Conservation (phyloP, 257 asterid genomes). For the Primulina eburnea region DNA sequence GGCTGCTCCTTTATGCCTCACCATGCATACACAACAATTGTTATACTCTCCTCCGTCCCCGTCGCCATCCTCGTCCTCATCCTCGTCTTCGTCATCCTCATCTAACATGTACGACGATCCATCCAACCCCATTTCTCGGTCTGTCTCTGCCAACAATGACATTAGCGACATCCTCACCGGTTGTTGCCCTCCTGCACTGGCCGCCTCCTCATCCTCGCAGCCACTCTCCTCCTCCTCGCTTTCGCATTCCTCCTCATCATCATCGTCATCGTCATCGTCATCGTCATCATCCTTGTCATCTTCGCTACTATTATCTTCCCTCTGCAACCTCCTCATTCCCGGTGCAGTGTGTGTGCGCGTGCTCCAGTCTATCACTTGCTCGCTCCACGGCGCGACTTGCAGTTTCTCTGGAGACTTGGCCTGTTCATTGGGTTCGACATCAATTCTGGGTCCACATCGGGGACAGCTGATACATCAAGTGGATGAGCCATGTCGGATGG, state of each 20-base stretch:
- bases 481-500: conserved; percentile 19
- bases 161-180: conserved; percentile 70
- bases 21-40: conserved; percentile 77
- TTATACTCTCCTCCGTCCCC: conserved; percentile 26
- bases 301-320: conserved; percentile 13
- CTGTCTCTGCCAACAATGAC: conserved; percentile 71
- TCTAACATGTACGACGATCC: conserved; percentile 46
- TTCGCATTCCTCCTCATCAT: conserved; percentile 9
- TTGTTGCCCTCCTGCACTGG: conserved; percentile 14
- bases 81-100: conserved; percentile 17
- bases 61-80: conserved; percentile 12
- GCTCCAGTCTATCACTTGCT: conserved; percentile 35
- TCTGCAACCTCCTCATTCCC: conserved; percentile 31
- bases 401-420: neutral
- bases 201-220: conserved; percentile 3
- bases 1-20: conserved; percentile 72
- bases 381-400: conserved; percentile 32
- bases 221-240: neutral
- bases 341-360: conserved; percentile 11
- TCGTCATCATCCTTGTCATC: conserved; percentile 18
- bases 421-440: neutral
- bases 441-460: neutral
- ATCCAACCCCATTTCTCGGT: conserved; percentile 52
- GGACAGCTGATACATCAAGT: conserved; percentile 23
- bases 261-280: conserved; percentile 5